Evolutionary conservation across 257 asterid genomes (phyloP).

Genomic region (Solanum gracilifrons): DNA sequence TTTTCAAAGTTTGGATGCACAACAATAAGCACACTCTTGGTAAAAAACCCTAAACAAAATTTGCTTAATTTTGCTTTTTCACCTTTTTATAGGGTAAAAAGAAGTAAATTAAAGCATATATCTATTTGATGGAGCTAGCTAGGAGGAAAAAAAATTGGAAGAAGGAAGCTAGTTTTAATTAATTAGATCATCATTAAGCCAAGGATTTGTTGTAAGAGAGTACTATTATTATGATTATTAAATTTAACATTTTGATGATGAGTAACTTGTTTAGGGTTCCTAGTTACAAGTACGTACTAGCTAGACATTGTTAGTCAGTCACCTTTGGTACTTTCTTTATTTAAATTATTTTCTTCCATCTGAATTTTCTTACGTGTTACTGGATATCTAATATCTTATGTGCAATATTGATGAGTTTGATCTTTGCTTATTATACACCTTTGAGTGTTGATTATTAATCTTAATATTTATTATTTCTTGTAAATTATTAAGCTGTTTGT

Average conservation of each 20-base stretch:
- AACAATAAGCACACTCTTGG: slow-evolving; percentile 48
- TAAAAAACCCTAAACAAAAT: slow-evolving; percentile 22
- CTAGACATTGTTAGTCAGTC: background rate
- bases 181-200: background rate
- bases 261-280: background rate
- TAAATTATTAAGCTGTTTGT: background rate
- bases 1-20: slow-evolving; percentile 71
- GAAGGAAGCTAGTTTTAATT: background rate
- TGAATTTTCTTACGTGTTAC: background rate
- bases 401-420: background rate
- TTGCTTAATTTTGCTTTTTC: background rate
- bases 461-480: background rate
- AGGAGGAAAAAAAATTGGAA: background rate
- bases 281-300: background rate
- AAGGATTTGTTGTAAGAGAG: background rate
- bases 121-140: background rate
- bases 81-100: background rate
- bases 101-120: background rate
- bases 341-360: background rate
- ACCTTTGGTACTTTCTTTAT: background rate
- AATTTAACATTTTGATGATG: background rate
- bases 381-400: background rate
- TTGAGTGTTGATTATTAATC: background rate
- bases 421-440: background rate
- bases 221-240: background rate